Base-by-base conservation (phyloP, 176 grass and related monocot species). In the Zizania latifolia region DNA sequence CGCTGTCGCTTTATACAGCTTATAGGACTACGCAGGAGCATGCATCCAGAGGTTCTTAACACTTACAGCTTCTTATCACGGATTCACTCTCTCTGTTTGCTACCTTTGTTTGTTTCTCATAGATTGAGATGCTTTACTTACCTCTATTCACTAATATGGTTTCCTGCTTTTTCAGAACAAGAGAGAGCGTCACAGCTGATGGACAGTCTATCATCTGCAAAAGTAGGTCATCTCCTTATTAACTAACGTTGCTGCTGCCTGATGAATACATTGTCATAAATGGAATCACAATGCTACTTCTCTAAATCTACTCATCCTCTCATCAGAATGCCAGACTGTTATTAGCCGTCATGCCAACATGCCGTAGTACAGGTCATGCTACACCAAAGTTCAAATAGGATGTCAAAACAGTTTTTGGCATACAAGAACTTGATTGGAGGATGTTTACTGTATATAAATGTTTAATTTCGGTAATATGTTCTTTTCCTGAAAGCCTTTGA, bases 181-280 rank as follows among this genome's bases (percentile, higher is more conserved):
- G 75, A 98, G 30, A 86, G 32, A 4, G 74, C 71, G 16, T 83
- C 82, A 50, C 57, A 74, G 30, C 76, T 98, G 36, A 88, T 70
- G 81, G 68, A 32, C 31, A 86, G 75, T 72, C 77, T 98, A 68
- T 91, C 86, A 33, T 86, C 89, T 44, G 91, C 92, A 91, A 92
- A 82, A 69, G 95, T 94, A 90, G 50, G 71, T 54, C 73, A 75
- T 57, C 66, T 68, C 16, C 53, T 58, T 22, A 57, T 56, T 24
- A 26, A 26, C 33, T 17, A 55, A 1, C 56, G 16, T 33, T 70
- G 27, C 31, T 51, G 65, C 36, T 77, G 37, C 65, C 48, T 72
- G 17, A 76, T 26, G 36, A 72, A n/a, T 37, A 38, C 26, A 45
- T 3, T 36, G 45, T n/a, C 37, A 22, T 70, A 45, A 55, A 76